Evolutionary conservation across 1,284 basidiomycete genomes (phyloP).

Genomic region (Mycena sp.): DNA sequence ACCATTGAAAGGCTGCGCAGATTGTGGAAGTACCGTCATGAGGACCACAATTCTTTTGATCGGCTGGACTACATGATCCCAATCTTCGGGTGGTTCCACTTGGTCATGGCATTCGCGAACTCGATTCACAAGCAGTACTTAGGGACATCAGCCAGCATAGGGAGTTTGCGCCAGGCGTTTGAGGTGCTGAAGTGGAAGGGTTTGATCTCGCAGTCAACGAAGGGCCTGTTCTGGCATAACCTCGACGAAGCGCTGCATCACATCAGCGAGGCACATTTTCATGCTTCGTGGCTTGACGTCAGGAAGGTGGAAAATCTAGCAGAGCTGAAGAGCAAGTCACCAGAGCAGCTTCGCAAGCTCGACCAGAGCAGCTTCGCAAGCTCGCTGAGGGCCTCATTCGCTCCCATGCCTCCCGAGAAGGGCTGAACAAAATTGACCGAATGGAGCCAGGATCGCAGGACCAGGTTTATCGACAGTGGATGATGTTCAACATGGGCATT

Average conservation of each 20-base stretch:
- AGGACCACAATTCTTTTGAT: slow-evolving; percentile 34
- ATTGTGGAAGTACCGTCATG: slow-evolving; percentile 18
- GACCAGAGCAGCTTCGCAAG: slow-evolving; percentile 22
- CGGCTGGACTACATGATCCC: slow-evolving; percentile 30
- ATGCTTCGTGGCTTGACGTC: slow-evolving; percentile 25
- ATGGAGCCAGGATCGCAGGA: slow-evolving; percentile 33
- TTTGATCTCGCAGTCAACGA: slow-evolving; percentile 14
- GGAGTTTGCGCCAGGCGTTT: slow-evolving; percentile 27
- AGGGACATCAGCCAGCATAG: slow-evolving; percentile 3
- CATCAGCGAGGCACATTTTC: slow-evolving; percentile 35
- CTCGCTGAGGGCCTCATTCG: slow-evolving; percentile 26
- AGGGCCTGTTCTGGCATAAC: slow-evolving; percentile 36
- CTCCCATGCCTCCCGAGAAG: slow-evolving; percentile 26
- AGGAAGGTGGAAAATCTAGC: slow-evolving; percentile 11
- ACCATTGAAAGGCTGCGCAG: slow-evolving; percentile 35
- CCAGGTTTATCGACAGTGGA: slow-evolving; percentile 33
- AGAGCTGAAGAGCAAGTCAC: slow-evolving; percentile 27
- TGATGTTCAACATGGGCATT: slow-evolving; percentile 46
- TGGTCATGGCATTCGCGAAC: slow-evolving; percentile 32
- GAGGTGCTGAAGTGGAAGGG: slow-evolving; percentile 31
- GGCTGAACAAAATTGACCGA: slow-evolving; percentile 15
- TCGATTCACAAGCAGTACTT: slow-evolving; percentile 29
- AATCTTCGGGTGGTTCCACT: slow-evolving; percentile 33
- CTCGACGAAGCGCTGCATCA: slow-evolving; percentile 35
- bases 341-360: slow-evolving; percentile 25